Evolutionary conservation across 345 rosid genomes (phyloP).

Genomic region (Abelmoschus esculentus): DNA sequence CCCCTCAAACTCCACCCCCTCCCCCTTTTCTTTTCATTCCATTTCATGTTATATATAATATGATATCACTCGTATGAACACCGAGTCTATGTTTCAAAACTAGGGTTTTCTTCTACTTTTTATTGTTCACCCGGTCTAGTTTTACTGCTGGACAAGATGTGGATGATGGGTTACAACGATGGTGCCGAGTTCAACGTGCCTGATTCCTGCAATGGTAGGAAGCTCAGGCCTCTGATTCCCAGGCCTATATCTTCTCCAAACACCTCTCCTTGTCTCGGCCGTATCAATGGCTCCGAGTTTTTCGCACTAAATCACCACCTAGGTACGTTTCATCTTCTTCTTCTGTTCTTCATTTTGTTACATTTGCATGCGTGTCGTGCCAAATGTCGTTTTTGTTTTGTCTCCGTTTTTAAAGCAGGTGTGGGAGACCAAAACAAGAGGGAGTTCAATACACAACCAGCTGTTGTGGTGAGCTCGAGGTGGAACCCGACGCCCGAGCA

Average conservation of each 20-base stretch:
- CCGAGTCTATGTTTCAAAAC: too few species aligned
- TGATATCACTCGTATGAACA: too few species aligned
- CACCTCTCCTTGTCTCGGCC: conserved; percentile 26
- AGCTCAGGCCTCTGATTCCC: conserved; percentile 76
- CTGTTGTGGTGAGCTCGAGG: conserved; percentile 69
- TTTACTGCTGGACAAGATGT: conserved; percentile 32
- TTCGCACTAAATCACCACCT: conserved; percentile 58
- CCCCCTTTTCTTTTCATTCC: not conserved
- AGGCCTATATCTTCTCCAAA: conserved; percentile 42
- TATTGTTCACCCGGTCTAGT: not conserved
- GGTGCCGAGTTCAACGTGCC: conserved; percentile 53
- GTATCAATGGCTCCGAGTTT: conserved; percentile 34
- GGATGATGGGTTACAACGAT: conserved; percentile 89
- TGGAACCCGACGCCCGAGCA: conserved; percentile 98
- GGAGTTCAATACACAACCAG: conserved; percentile 46
- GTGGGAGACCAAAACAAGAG: conserved; percentile 60
- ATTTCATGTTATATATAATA: too few species aligned
- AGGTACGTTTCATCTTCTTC: conserved; percentile 19
- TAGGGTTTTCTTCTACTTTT: too few species aligned
- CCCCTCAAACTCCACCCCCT: conserved; percentile 20
- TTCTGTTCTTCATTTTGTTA: not conserved
- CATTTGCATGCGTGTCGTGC: not conserved
- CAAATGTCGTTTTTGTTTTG: not conserved
- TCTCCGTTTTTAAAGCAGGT: conserved; percentile 9
- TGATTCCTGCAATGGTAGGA: conserved; percentile 55